A percentile compares a stretch with the other conserved stretches of the same genome.
Evolutionary conservation across 2,329 filamentous ascomycete species (phyloP).

Genomic region (Paracamarosporium sp.): DNA sequence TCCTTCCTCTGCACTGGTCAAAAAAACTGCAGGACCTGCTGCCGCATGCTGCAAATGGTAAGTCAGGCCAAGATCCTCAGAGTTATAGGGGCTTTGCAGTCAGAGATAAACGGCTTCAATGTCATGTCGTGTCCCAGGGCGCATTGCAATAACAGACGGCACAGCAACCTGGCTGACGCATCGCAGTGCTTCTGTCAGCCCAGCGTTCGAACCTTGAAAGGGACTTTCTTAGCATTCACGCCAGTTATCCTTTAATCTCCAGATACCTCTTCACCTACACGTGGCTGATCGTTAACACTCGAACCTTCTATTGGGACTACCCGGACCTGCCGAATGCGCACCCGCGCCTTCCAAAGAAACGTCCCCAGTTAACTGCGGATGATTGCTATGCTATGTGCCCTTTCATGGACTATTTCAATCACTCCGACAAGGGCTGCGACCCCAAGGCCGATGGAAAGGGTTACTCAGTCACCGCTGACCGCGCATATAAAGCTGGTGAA

Average conservation of each 20-base stretch:
- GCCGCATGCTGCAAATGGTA: slow-evolving; percentile 44
- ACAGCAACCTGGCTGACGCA: slow-evolving; percentile 3
- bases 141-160: background rate
- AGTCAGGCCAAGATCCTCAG: slow-evolving; percentile 4
- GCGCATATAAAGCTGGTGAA: slow-evolving; percentile 61
- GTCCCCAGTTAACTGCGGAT: slow-evolving; percentile 48
- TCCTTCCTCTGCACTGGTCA: slow-evolving; percentile 65
- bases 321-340: slow-evolving; percentile 46
- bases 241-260: slow-evolving; percentile 52
- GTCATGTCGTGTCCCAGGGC: background rate
- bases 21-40: slow-evolving; percentile 47
- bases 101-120: background rate
- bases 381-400: slow-evolving; percentile 75
- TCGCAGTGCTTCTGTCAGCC: slow-evolving; percentile 54
- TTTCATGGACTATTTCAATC: slow-evolving; percentile 76
- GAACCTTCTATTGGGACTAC: slow-evolving; percentile 65
- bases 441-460: slow-evolving; percentile 58
- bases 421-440: slow-evolving; percentile 56
- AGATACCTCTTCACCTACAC: slow-evolving; percentile 59
- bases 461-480: slow-evolving; percentile 63
- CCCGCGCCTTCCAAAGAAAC: slow-evolving; percentile 51
- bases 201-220: slow-evolving; percentile 62
- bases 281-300: slow-evolving; percentile 67
- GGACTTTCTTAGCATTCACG: slow-evolving; percentile 57
- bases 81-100: background rate